Conservation (phyloP, 2,329 filamentous ascomycete genomes). For the Ophiostoma piceae region DNA sequence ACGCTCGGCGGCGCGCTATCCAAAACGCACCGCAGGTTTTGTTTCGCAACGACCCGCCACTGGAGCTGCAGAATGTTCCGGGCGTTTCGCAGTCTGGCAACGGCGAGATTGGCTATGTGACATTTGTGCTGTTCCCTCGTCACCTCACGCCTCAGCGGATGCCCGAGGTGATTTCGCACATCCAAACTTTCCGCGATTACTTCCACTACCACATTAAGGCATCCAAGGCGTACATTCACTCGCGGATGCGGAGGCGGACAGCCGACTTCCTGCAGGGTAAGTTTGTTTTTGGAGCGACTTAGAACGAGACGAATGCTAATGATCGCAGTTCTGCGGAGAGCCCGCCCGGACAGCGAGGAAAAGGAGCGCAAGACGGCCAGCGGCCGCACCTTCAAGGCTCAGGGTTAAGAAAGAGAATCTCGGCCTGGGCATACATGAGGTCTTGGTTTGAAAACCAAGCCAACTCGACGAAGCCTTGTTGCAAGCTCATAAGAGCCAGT, state of each 20-base stretch:
- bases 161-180: conserved; percentile 94
- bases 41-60: conserved; percentile 87
- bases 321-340: conserved; percentile 77
- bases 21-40: conserved; percentile 98
- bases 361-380: conserved; percentile 98
- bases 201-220: conserved; percentile 99
- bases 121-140: conserved; percentile 94
- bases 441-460: neutral
- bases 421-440: neutral
- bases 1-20: conserved; percentile 87
- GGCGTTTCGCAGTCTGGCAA: conserved; percentile 72
- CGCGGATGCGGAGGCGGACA: conserved; percentile 93
- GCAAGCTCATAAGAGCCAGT: neutral
- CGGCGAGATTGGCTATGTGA: conserved; percentile 93
- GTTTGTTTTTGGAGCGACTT: conserved; percentile 28
- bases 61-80: conserved; percentile 81
- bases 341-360: conserved; percentile 90
- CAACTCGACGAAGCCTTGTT: neutral
- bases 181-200: conserved; percentile 99
- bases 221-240: conserved; percentile 98
- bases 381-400: conserved; percentile 75
- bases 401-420: conserved; percentile 19
- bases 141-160: conserved; percentile 87
- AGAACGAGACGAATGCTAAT: neutral
- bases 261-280: conserved; percentile 96